phyloP scores from a whole-genome alignment of 306 rosid species.

The Casuarina glauca region DNA sequence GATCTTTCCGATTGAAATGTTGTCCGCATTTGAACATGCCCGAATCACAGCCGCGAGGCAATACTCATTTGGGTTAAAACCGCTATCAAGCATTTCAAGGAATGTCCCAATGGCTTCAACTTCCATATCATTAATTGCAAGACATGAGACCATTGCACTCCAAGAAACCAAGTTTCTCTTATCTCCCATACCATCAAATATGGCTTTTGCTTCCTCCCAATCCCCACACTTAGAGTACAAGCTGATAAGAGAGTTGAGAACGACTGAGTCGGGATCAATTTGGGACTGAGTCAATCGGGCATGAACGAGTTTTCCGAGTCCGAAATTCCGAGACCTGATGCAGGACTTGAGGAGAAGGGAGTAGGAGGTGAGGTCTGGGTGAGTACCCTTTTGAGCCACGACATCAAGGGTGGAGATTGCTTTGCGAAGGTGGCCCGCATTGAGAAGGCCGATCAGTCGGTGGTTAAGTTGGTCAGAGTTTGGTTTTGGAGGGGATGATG shows the following conservation, averaged over 20 bases:
- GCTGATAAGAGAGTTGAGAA: conserved; percentile 55
- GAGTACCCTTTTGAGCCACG: not conserved
- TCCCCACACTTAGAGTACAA: conserved; percentile 60
- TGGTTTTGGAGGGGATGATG: not conserved
- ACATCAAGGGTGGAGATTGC: conserved; percentile 43
- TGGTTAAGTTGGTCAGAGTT: not conserved
- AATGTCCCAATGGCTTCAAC: conserved; percentile 39
- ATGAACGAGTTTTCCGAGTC: conserved; percentile 54
- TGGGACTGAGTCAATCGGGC: conserved; percentile 30
- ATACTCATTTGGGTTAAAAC: conserved; percentile 50
- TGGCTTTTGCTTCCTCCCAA: conserved; percentile 26
- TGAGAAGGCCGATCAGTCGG: conserved; percentile 15
- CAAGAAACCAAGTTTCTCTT: conserved; percentile 50
- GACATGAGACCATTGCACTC: conserved; percentile 56
- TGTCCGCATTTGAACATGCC: conserved; percentile 36
- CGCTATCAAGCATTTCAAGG: conserved; percentile 41
- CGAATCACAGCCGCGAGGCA: conserved; percentile 52
- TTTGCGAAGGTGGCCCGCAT: conserved; percentile 38
- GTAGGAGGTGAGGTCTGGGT: conserved; percentile 29
- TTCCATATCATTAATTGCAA: conserved; percentile 42
- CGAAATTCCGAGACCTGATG: conserved; percentile 41
- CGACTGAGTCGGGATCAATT: conserved; percentile 42
- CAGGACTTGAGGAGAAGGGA: conserved; percentile 56
- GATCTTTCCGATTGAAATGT: conserved; percentile 20
- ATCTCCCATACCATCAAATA: conserved; percentile 37